phyloP scores from a whole-genome alignment of 352 stramenopile species.

The Phytophthora ohioensis region DNA sequence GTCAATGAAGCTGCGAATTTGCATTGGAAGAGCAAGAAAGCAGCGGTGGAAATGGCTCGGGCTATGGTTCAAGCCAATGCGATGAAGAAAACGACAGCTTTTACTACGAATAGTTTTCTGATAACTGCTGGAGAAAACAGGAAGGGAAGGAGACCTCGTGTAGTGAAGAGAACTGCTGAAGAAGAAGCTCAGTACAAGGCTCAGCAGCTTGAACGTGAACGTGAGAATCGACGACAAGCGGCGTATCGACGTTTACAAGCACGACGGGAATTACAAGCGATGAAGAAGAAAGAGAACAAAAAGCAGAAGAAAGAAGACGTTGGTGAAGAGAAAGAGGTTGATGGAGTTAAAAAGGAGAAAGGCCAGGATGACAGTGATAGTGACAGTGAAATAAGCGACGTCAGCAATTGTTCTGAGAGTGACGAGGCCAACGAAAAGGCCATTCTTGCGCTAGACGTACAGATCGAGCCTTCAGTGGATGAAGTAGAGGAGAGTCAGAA shows the following conservation, averaged over 20 bases:
- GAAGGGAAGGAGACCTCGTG: slow-evolving; percentile 36
- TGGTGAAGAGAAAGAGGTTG: neutral
- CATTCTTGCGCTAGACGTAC: slow-evolving; percentile 59
- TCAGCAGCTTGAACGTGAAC: slow-evolving; percentile 51
- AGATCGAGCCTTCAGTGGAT: slow-evolving; percentile 6
- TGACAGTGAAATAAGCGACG: slow-evolving; percentile 66
- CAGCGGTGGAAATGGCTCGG: slow-evolving; percentile 44
- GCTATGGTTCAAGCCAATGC: slow-evolving; percentile 44
- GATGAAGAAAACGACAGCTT: slow-evolving; percentile 3
- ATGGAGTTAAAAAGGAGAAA: neutral
- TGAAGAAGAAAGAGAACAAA: slow-evolving; percentile 50
- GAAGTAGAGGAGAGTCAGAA: slow-evolving; percentile 10
- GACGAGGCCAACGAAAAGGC: slow-evolving; percentile 63
- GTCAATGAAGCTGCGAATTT: neutral
- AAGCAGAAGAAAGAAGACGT: slow-evolving; percentile 21
- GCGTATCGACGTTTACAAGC: slow-evolving; percentile 70
- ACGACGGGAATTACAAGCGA: slow-evolving; percentile 60
- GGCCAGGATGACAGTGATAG: slow-evolving; percentile 26
- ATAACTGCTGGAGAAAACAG: slow-evolving; percentile 49
- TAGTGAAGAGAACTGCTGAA: slow-evolving; percentile 41
- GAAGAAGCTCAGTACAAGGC: slow-evolving; percentile 35
- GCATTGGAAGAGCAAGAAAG: slow-evolving; percentile 46
- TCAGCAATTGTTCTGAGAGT: slow-evolving; percentile 75
- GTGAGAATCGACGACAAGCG: slow-evolving; percentile 55
- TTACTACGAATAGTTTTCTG: slow-evolving; percentile 45